phyloP scores from a whole-genome alignment of 1,284 basidiomycete genomes.

The Fistulinella staudtii region DNA sequence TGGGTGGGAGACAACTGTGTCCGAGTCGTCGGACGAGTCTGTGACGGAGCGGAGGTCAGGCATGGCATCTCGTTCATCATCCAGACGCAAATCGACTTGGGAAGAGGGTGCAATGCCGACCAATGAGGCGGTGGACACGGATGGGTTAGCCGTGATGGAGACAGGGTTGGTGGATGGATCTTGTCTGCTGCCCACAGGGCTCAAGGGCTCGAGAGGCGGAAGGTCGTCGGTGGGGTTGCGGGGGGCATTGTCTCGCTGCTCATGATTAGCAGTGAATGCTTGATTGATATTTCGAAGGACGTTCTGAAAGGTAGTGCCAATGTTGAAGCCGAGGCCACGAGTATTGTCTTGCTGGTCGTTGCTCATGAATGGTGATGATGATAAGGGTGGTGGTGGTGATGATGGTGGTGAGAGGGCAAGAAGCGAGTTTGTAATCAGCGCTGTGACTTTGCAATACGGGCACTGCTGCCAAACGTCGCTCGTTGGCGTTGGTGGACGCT shows the following conservation, averaged over 20 bases:
- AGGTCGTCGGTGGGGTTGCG: neutral
- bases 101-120: conserved; percentile 6
- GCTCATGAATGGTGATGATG: conserved; percentile 16
- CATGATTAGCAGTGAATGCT: conserved; percentile 20
- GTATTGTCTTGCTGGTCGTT: conserved; percentile 12
- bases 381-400: conserved; percentile 4
- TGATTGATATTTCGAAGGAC: conserved; percentile 34
- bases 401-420: conserved; percentile 22
- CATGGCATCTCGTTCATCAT: conserved; percentile 36
- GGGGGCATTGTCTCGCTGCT: neutral
- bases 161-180: conserved; percentile 5
- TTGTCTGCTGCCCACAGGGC: conserved; percentile 3
- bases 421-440: conserved; percentile 14
- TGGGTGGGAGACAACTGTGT: conserved; percentile 32
- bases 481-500: conserved; percentile 12
- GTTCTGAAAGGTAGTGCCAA: conserved; percentile 28
- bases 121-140: conserved; percentile 2
- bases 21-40: conserved; percentile 33
- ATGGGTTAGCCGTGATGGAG: neutral
- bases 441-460: neutral
- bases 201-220: conserved; percentile 5
- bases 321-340: conserved; percentile 18
- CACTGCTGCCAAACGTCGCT: too few relatives aligned
- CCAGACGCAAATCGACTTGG: conserved; percentile 7
- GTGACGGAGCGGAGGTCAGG: conserved; percentile 41